phyloP scores from a whole-genome alignment of 129 eudicot species.

The Chrysanthemum lavandulifolium region DNA sequence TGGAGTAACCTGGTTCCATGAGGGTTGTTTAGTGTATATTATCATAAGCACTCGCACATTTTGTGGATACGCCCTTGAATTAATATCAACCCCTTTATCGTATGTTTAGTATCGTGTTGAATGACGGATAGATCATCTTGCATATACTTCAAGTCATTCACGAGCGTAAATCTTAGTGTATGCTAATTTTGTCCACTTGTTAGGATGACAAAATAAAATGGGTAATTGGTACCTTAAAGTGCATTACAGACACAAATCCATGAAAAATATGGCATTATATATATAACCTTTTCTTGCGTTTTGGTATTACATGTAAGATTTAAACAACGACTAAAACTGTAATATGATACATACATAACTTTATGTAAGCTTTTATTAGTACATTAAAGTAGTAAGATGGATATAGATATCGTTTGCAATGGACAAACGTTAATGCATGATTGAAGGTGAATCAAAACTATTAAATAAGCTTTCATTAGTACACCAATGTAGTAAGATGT shows the following conservation, averaged over 20 bases:
- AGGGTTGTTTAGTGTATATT: no score
- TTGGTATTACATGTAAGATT: no score
- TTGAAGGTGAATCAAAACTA: no score
- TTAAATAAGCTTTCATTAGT: slow-evolving; percentile 11
- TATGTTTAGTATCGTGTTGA: slow-evolving; percentile 7
- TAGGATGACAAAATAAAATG: slow-evolving; percentile 10
- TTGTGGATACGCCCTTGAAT: background rate
- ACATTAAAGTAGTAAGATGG: no score
- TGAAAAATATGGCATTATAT: slow-evolving; percentile 12
- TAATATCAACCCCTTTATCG: background rate
- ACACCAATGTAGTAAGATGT: slow-evolving; percentile 4
- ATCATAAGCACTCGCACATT: background rate
- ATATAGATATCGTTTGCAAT: no score
- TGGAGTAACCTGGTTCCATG: no score
- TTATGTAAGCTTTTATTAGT: no score
- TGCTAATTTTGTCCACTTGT: slow-evolving; percentile 17
- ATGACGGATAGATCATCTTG: slow-evolving; percentile 17
- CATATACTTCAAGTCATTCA: slow-evolving; percentile 22
- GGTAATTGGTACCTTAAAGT: background rate
- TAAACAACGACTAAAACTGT: no score
- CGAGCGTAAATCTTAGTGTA: slow-evolving; percentile 11
- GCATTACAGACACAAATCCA: slow-evolving; percentile 16
- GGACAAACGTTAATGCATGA: background rate
- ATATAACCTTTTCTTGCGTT: no score
- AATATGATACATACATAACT: no score